Evolutionary conservation across 306 rosid species (phyloP), one percentile per base, ranked within the genome.

Genomic region (Medicago lupulina): DNA sequence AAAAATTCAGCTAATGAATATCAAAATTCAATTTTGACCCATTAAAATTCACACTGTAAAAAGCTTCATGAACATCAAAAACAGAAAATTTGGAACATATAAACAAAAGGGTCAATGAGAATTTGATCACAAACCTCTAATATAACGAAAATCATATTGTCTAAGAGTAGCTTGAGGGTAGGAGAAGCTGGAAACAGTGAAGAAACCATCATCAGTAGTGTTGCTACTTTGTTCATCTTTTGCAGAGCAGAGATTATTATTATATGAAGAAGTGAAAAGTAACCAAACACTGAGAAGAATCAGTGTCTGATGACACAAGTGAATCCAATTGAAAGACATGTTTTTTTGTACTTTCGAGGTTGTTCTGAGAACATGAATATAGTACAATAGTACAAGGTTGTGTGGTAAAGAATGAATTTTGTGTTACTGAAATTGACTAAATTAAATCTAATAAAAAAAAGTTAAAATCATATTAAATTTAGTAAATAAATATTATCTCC

Each of bases 111-210:
- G 86, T 71, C 5, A 39, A n/a, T 0, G 15, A 15, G 13, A 73
- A 80, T 5, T 3, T 36, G 59, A 9, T 39, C 8, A 67, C 67
- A 12, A 9, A 94, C 99, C 99, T 89, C 99, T 85, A 60, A 92
- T 87, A 76, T 92, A 95, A 8, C 88, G 95, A 18, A 79, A 85
- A 61, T 85, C 93, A 80, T 78, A 95, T 64, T 88, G 84, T 74
- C 68, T 78, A 76, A 95, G 73, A n/a, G 80, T 59, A 11, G 92
- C 84, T 53, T 84, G 63, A 43, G 96, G 96, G 80, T 90, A 95
- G 74, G 83, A 84, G 83, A 92, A 88, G 90, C 88, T 90, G 77
- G 97, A 95, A 84, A 90, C 75, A 65, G 87, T 90, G 79, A 83
- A 86, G 83, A 81, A 76, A 66, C 75, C 75, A 79, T 15, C 80